These are phyloP conservation scores for Chaetomium cochliodes DNA, from an alignment of 495 filamentous ascomycete genomes.

Conservation along the genomic window DNA sequence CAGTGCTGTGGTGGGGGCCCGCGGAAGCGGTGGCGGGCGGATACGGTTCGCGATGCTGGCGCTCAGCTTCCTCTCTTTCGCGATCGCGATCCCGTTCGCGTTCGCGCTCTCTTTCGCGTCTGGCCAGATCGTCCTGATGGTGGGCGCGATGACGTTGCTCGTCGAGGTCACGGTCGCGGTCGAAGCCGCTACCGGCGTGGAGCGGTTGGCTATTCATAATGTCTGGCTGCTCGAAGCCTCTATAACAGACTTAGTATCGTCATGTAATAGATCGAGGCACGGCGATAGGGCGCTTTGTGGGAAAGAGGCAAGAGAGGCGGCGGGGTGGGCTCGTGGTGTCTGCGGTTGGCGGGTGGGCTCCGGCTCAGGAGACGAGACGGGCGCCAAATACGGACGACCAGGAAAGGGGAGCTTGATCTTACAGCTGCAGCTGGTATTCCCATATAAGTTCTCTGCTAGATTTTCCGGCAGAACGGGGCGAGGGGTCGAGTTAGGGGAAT, in stretches of 20 bases:
- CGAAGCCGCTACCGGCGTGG: slow-evolving; percentile 40
- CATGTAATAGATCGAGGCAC: not conserved
- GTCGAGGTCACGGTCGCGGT: slow-evolving; percentile 43
- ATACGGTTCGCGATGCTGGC: slow-evolving; percentile 63
- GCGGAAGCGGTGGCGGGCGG: slow-evolving; percentile 38
- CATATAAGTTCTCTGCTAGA: slow-evolving; percentile 21
- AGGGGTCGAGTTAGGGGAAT: not conserved
- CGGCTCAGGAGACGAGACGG: slow-evolving; percentile 14
- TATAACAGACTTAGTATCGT: slow-evolving; percentile 24
- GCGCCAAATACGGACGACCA: slow-evolving; percentile 17
- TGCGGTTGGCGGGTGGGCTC: not conserved
- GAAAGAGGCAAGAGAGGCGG: not conserved
- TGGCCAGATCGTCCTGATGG: slow-evolving; percentile 38
- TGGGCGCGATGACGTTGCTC: slow-evolving; percentile 42
- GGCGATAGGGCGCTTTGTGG: not conserved
- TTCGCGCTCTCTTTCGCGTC: slow-evolving; percentile 31
- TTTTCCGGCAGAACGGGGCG: not conserved
- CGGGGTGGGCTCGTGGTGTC: not conserved
- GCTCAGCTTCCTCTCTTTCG: slow-evolving; percentile 65
- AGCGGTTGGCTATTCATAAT: slow-evolving; percentile 48
- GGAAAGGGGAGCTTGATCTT: slow-evolving; percentile 13
- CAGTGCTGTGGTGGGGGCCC: slow-evolving; percentile 76
- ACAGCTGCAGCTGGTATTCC: slow-evolving; percentile 28
- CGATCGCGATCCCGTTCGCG: slow-evolving; percentile 40
- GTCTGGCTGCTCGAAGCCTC: slow-evolving; percentile 29